These are phyloP conservation scores for Phylloporus sp. DNA, from an alignment of 768 basidiomycete species.

Conservation along the genomic window DNA sequence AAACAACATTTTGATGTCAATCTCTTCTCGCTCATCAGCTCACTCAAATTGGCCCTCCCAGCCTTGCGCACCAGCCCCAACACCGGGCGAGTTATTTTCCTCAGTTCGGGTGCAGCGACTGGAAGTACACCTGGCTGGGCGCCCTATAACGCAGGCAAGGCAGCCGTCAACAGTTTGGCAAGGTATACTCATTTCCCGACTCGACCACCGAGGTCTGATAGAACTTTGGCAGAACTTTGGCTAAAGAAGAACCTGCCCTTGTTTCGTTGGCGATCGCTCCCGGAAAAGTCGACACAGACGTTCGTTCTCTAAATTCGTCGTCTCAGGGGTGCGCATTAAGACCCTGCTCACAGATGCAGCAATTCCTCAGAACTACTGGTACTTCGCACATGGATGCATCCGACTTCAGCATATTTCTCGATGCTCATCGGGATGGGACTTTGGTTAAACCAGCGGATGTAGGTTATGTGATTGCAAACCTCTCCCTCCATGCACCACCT, in stretches of 20 bases:
- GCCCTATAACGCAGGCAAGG: slow-evolving; percentile 80
- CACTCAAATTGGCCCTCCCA: slow-evolving; percentile 65
- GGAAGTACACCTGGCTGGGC: slow-evolving; percentile 71
- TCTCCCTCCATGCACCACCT: slow-evolving; percentile 62
- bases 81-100: slow-evolving; percentile 70
- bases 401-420: slow-evolving; percentile 56
- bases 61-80: slow-evolving; percentile 55
- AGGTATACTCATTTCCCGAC: slow-evolving; percentile 41
- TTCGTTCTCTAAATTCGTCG: slow-evolving; percentile 33
- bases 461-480: slow-evolving; percentile 74
- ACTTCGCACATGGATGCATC: slow-evolving; percentile 48
- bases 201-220: slow-evolving; percentile 2
- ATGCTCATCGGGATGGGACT: slow-evolving; percentile 56
- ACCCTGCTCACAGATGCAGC: slow-evolving; percentile 62
- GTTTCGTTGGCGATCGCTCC: slow-evolving; percentile 77
- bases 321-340: neutral
- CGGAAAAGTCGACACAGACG: slow-evolving; percentile 82
- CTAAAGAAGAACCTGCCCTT: slow-evolving; percentile 76
- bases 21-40: slow-evolving; percentile 78
- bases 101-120: slow-evolving; percentile 82
- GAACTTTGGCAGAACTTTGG: slow-evolving; percentile 59
- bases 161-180: slow-evolving; percentile 84
- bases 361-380: slow-evolving; percentile 47
- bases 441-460: slow-evolving; percentile 72
- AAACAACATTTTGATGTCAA: slow-evolving; percentile 78